These are phyloP conservation scores for Coriolopsis trogii DNA, from an alignment of 1,284 basidiomycete genomes.

Conservation along the genomic window DNA sequence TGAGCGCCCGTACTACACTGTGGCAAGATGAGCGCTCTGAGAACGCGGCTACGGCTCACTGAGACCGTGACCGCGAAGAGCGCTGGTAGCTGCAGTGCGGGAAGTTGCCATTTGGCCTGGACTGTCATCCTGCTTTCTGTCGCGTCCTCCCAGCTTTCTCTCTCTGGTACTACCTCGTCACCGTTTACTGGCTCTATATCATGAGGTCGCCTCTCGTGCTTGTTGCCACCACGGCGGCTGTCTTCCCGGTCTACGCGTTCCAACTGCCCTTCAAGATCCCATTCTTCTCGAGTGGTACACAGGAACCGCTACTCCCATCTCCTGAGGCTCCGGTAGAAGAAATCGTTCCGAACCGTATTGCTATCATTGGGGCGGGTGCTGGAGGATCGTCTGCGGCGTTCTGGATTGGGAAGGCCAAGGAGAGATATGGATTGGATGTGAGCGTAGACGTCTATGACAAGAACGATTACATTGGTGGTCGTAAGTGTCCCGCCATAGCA, in stretches of 20 bases:
- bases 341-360: slow-evolving; percentile 45
- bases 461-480: slow-evolving; percentile 77
- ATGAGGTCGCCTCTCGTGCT: slow-evolving; percentile 18
- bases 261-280: slow-evolving; percentile 26
- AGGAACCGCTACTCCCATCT: slow-evolving; percentile 7
- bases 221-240: slow-evolving; percentile 11
- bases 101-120: no score
- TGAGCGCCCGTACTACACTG: no score
- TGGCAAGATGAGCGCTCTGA: no score
- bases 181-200: background rate
- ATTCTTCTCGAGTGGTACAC: slow-evolving; percentile 21
- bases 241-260: slow-evolving; percentile 22
- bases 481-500: slow-evolving; percentile 51
- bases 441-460: slow-evolving; percentile 86
- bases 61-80: no score
- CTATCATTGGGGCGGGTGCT: slow-evolving; percentile 89
- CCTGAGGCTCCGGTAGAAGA: slow-evolving; percentile 3
- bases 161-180: background rate
- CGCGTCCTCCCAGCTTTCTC: background rate
- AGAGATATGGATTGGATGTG: slow-evolving; percentile 65
- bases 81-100: no score
- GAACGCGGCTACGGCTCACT: no score
- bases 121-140: no score
- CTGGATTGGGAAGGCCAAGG: slow-evolving; percentile 79
- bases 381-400: slow-evolving; percentile 86